phyloP scores from a whole-genome alignment of 192 early-diverging fungal species.

The Dissophora globulifera region DNA sequence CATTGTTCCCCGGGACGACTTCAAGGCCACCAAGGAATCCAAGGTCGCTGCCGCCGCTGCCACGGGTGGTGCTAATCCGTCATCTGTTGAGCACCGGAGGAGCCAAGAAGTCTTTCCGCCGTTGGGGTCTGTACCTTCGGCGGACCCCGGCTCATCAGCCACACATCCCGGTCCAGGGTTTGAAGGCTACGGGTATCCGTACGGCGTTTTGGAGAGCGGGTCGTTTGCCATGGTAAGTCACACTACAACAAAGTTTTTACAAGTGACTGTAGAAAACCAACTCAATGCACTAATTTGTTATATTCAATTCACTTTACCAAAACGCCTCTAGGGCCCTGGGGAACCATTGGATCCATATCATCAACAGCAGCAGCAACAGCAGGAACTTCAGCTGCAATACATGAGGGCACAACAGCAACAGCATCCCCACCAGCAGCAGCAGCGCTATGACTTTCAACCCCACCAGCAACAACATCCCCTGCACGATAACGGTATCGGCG shows the following conservation, averaged over 20 bases:
- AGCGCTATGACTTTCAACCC: constrained; percentile 20
- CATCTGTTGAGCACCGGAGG: constrained; percentile 22
- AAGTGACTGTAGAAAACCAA: too few relatives aligned
- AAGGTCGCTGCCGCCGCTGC: too few relatives aligned
- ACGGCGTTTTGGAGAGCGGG: constrained; percentile 31
- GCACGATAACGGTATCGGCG: constrained; percentile 1
- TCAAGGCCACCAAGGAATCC: constrained; percentile 26
- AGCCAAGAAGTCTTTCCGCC: constrained; percentile 44
- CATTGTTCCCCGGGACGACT: constrained; percentile 93
- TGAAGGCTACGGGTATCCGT: constrained; percentile 42
- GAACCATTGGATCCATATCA: constrained; percentile 38
- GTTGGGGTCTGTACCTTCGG: too few relatives aligned
- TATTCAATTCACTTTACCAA: background rate
- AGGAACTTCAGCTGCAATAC: constrained; percentile 40
- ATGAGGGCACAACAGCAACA: constrained; percentile 34
- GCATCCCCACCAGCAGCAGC: background rate
- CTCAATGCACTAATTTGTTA: too few relatives aligned
- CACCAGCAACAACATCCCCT: constrained; percentile 21
- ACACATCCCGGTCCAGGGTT: too few relatives aligned
- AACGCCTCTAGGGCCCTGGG: constrained; percentile 7
- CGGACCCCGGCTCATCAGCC: too few relatives aligned
- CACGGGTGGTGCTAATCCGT: too few relatives aligned
- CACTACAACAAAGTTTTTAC: too few relatives aligned
- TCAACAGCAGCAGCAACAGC: constrained; percentile 38
- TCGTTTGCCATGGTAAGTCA: constrained; percentile 41